phyloP scores from a whole-genome alignment of 805 yeast species.

The Candida tibetensis region DNA sequence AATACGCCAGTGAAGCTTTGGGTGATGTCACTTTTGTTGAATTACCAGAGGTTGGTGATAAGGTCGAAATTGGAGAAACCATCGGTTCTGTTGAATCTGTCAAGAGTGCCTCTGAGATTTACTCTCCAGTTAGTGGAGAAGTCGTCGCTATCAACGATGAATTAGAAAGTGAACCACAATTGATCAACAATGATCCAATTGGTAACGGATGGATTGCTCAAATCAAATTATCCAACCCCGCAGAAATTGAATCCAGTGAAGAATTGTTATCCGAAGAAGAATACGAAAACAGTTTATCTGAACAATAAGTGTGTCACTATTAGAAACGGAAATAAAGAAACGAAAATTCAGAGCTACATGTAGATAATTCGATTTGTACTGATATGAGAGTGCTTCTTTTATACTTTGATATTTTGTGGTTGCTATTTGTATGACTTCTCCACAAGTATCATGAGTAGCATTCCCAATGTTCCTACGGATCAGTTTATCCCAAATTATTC shows the following conservation, averaged over 20 bases:
- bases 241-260: conserved; percentile 30
- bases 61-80: conserved; percentile 68
- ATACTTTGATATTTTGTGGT: too few species aligned
- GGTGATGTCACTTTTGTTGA: conserved; percentile 97
- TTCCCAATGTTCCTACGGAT: too few species aligned
- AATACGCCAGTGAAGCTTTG: conserved; percentile 91
- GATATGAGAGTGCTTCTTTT: too few species aligned
- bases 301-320: conserved; percentile 26
- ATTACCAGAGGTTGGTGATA: conserved; percentile 70
- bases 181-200: conserved; percentile 85
- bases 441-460: too few species aligned
- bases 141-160: conserved; percentile 66
- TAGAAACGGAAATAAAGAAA: too few species aligned
- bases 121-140: conserved; percentile 80
- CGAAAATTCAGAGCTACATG: too few species aligned
- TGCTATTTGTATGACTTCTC: too few species aligned
- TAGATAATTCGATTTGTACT: too few species aligned
- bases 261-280: conserved; percentile 53
- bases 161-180: conserved; percentile 67
- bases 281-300: conserved; percentile 57
- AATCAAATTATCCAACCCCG: conserved; percentile 52
- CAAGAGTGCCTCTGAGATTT: conserved; percentile 90
- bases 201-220: conserved; percentile 94
- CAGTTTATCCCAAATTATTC: too few species aligned
- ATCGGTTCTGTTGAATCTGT: conserved; percentile 94